These are phyloP conservation scores for Rhodotorula mucilaginosa DNA, from an alignment of 1,284 basidiomycete genomes.

Conservation along the genomic window DNA sequence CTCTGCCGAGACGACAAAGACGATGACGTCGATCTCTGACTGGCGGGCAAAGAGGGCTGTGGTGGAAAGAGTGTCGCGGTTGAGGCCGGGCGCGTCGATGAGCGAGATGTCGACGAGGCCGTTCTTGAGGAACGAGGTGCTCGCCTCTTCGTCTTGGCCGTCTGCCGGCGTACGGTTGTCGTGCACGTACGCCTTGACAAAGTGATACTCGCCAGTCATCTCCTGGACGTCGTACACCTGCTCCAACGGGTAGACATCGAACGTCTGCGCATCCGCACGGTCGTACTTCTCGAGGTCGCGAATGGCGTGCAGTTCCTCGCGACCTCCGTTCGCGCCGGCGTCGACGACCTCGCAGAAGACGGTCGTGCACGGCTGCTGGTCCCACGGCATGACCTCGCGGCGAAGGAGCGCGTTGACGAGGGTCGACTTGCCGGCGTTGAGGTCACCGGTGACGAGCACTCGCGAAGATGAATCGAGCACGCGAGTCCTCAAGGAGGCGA, in stretches of 20 bases:
- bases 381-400: slow-evolving; percentile 89
- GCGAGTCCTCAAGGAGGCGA: slow-evolving; percentile 79
- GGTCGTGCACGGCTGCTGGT: slow-evolving; percentile 97
- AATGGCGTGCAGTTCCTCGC: slow-evolving; percentile 72
- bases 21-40: slow-evolving; percentile 97
- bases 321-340: slow-evolving; percentile 67
- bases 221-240: slow-evolving; percentile 75
- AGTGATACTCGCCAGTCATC: slow-evolving; percentile 53
- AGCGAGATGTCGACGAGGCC: slow-evolving; percentile 96
- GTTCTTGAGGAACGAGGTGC: slow-evolving; percentile 79
- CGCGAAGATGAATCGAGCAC: slow-evolving; percentile 91
- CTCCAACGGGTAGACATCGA: slow-evolving; percentile 63
- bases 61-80: slow-evolving; percentile 92
- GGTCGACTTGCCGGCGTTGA: slow-evolving; percentile 98
- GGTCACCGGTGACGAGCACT: slow-evolving; percentile 97
- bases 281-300: slow-evolving; percentile 66
- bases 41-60: slow-evolving; percentile 94
- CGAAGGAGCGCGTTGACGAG: slow-evolving; percentile 92
- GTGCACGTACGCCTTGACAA: slow-evolving; percentile 79
- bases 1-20: slow-evolving; percentile 96
- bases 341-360: slow-evolving; percentile 97
- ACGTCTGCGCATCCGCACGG: slow-evolving; percentile 70
- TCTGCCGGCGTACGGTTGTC: slow-evolving; percentile 62
- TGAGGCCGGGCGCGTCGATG: slow-evolving; percentile 96
- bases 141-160: not conserved